phyloP scores from a whole-genome alignment of 2,329 filamentous ascomycete species.

The Clathrospora elynae region DNA sequence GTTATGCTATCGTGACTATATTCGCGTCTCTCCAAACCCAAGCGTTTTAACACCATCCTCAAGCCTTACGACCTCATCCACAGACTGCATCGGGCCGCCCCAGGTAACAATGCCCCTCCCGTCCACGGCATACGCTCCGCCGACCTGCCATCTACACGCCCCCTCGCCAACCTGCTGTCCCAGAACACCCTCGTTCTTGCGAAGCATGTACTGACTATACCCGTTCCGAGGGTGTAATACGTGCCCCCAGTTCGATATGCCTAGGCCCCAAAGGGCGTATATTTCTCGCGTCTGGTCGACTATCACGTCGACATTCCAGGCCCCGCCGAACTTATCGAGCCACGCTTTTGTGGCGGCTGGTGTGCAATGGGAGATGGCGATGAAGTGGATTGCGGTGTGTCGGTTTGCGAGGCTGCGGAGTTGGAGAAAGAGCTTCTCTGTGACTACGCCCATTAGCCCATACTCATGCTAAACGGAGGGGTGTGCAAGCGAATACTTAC shows the following conservation, averaged over 20 bases:
- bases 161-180: conserved; percentile 45
- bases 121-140: conserved; percentile 43
- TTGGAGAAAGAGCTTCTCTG: conserved; percentile 59
- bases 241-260: conserved; percentile 48
- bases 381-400: conserved; percentile 58
- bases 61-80: conserved; percentile 39
- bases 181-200: conserved; percentile 44
- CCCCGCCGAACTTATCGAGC: conserved; percentile 62
- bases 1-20: background rate
- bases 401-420: conserved; percentile 62
- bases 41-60: conserved; percentile 42
- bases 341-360: conserved; percentile 61
- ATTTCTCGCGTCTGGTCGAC: conserved; percentile 62
- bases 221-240: conserved; percentile 44
- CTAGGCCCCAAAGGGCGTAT: conserved; percentile 66
- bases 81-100: conserved; percentile 45
- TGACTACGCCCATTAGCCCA: conserved; percentile 30
- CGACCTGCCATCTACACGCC: conserved; percentile 44
- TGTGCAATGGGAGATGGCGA: conserved; percentile 66
- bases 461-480: too few relatives aligned
- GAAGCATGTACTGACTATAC: conserved; percentile 43
- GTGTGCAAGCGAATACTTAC: conserved; percentile 26
- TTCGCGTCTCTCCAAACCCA: conserved; percentile 22
- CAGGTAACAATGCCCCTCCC: conserved; percentile 41
- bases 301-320: conserved; percentile 62